Evolutionary conservation across 768 basidiomycete species (phyloP), one percentile per base, ranked within the genome.

Genomic region (Boletus insuetus): DNA sequence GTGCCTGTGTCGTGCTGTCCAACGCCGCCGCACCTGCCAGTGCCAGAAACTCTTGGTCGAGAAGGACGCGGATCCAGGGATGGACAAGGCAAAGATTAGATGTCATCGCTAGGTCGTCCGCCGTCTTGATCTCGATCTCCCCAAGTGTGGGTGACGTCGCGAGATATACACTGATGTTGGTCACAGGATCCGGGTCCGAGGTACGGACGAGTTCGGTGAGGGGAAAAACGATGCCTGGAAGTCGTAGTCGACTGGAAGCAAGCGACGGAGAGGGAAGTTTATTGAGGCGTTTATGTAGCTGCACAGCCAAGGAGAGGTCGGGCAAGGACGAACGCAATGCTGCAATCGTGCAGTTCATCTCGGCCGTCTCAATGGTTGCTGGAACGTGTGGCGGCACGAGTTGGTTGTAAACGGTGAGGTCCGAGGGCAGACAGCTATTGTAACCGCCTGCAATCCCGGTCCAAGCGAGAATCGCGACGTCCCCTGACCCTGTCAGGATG

Each of bases 381-480:
- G 49, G 58, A 9, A 58, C 20, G 19, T 56, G 58, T 3, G 42
- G 54, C 11, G 54, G 50, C 0, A 29, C 16, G 4, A 59, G 31
- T 22, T 19, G 17, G 20, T 53, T n/a, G 39, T 49, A 59, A 22
- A 59, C 55, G 2, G 42, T 31, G 13, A 59, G 47, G 20, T 52
- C 40, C 1, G 10, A 17, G 8, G 56, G 53, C 6, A 54, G 38
- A 22, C 44, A 55, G 48, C 53, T 55, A 26, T 54, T 49, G 16
- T 54, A 35, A 26, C 8, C 19, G 19, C 56, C 43, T 1, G 42
- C 17, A 8, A 2, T 7, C 22, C 56, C 56, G 4, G 46, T 53
- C 51, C 56, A 55, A 5, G 54, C 54, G 26, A 46, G 45, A 20
- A 46, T 32, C 29, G 45, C 24, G 3, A 49, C 42, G 29, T 57